Evolutionary conservation across 352 stramenopile species (phyloP), one percentile per base, ranked within the genome.

Genomic region (Elongisporangium prolatum): DNA sequence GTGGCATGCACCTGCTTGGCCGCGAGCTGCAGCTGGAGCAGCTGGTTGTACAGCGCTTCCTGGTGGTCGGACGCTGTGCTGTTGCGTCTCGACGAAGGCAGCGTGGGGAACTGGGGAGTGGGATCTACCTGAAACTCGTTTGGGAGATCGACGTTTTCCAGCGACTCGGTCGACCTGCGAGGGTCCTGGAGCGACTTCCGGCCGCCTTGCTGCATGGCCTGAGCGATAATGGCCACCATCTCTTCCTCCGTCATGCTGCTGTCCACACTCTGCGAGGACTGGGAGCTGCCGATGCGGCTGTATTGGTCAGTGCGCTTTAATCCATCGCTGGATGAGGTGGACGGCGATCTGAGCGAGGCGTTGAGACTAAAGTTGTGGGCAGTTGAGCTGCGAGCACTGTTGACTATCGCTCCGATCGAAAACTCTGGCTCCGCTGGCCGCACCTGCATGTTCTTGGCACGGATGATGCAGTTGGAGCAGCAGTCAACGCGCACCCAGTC

Each of bases 391-490:
- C 34, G 34, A 44, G 34, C 34, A 11, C 17, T 44, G 34, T 44
- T 44, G 10, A 44, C 2, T 7, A 44, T 44, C 34, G 34, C 34
- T 17, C 10, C 53, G 48, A 76, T 67, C 25, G 62, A 71, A 50
- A 67, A 74, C 18, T 64, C 48, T 0, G 65, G 53, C 48, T 76
- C 59, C 1, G 62, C 56, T 1, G 65, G 65, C 4, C 50, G 69
- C 3, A 74, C 38, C 4, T 44, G 1, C 69, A 74, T 67, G n/a
- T 60, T 62, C 40, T 65, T 66, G 40, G 71, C 70, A 16, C 67
- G 61, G n/a, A 69, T 28, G 18, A 71, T 62, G 55, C 73, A 82
- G 24, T 54, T 69, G 17, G 71, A 64, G 54, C 74, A 84, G 54
- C 74, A 73, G 3, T 53, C n/a, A 7, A 78, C 66, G 17, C 61